Percentiles rank a stretch among this genome's conserved stretches.
phyloP scores from a whole-genome alignment of 2,329 filamentous ascomycete species.

The Pyrenochaeta sp. region DNA sequence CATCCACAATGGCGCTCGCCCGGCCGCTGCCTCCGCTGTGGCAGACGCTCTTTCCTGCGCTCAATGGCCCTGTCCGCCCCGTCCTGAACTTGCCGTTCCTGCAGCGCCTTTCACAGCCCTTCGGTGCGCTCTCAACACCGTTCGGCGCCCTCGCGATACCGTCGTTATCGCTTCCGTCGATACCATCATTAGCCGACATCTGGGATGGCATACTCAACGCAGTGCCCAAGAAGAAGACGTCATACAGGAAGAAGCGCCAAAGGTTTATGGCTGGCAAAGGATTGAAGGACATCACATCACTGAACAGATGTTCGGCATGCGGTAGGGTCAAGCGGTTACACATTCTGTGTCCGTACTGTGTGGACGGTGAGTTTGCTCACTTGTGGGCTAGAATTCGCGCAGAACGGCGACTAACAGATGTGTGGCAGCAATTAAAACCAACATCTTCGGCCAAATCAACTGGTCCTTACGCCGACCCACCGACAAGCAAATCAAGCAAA shows the following conservation, averaged over 20 bases:
- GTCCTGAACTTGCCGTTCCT: slow-evolving; percentile 52
- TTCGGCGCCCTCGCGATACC: slow-evolving; percentile 57
- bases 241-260: slow-evolving; percentile 92
- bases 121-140: slow-evolving; percentile 70
- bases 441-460: slow-evolving; percentile 41
- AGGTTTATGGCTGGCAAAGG: slow-evolving; percentile 96
- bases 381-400: not conserved
- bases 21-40: slow-evolving; percentile 54
- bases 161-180: slow-evolving; percentile 56
- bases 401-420: slow-evolving; percentile 11
- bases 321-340: slow-evolving; percentile 89
- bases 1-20: slow-evolving; percentile 49
- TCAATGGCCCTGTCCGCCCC: slow-evolving; percentile 53
- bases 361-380: slow-evolving; percentile 69
- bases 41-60: slow-evolving; percentile 63
- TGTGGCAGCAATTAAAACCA: slow-evolving; percentile 43
- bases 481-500: slow-evolving; percentile 41
- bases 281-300: slow-evolving; percentile 83
- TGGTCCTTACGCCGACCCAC: slow-evolving; percentile 38
- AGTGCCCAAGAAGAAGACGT: slow-evolving; percentile 98
- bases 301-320: slow-evolving; percentile 91
- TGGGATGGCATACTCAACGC: slow-evolving; percentile 94
- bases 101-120: slow-evolving; percentile 56
- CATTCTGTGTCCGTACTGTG: slow-evolving; percentile 85
- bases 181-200: slow-evolving; percentile 72